Base-by-base conservation (phyloP, 1,284 basidiomycete genomes). In the Ustilago xerochloae region DNA sequence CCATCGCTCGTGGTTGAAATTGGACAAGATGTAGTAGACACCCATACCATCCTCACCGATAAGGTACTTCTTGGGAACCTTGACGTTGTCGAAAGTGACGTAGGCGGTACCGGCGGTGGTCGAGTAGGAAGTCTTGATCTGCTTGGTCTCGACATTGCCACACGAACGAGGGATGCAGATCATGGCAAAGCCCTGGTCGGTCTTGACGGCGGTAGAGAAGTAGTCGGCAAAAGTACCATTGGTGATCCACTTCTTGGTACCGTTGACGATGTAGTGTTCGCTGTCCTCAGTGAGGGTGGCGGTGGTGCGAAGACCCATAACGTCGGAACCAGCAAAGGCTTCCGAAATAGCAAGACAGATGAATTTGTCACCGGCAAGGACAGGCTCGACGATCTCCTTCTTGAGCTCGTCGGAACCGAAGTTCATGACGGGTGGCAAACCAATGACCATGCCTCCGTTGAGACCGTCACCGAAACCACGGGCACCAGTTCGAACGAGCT, bases 281-380 rank as follows among this genome's bases (percentile, higher is more conserved):
- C 93, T 93, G 80, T 95, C 93, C 64, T 91, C 89, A 35, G 88
- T 90, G 84, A 94, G 92, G 48, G 87, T 89, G 9, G 95, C 95
- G 4, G 90, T 91, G 9, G 92, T 94, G 82, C 90, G 67, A 26
- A 86, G 67, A 33, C 85, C 85, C 58, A 85, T 85, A 29, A 97
- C 93, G 81, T 96, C 94, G 70, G 91, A 93, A 6, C 94, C 94
- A 4, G 94, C 95, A 77, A 92, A 93, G 0, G 95, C 93, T 84
- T 93, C 91, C n/a, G 90, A 89, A 68, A 97, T 91, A 30, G 94
- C 94, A 54, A 98, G 87, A 74, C 90, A 86, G 79, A 89, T 89
- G 63, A 93, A 94, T 85, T 93, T 95, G 84, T 91, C 91, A 20
- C 91, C 93, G 10, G 88, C 86, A 43, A 97, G 87, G 4, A 95